A percentile compares a stretch with the other conserved stretches of the same genome.
Evolutionary conservation across 2,329 filamentous ascomycete genomes (phyloP).

Genomic region (Microsporum canis): DNA sequence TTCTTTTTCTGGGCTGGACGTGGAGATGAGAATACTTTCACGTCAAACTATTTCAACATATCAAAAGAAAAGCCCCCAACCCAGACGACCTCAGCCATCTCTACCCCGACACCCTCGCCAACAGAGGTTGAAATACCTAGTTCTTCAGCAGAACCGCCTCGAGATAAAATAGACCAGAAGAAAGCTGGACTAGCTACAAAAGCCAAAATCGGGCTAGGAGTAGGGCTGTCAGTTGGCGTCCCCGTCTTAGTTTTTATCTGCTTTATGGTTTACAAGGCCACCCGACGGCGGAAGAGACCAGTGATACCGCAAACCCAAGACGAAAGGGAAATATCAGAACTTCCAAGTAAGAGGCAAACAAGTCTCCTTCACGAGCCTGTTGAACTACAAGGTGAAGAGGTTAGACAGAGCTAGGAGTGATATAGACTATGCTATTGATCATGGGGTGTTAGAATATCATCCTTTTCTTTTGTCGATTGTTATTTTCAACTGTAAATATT

Average conservation of each 20-base stretch:
- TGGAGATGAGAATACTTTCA: not conserved
- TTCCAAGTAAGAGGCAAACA: not conserved
- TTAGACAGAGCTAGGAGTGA: not conserved
- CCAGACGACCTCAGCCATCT: not conserved
- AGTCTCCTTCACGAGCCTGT: not conserved
- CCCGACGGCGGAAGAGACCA: not conserved
- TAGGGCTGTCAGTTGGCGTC: not conserved
- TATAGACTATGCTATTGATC: not conserved
- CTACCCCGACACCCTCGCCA: not conserved
- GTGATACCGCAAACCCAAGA: not conserved
- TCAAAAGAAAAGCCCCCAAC: not conserved
- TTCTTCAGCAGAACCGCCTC: not conserved
- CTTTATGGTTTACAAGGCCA: not conserved
- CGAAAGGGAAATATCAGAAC: not conserved
- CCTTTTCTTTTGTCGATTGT: too few relatives aligned
- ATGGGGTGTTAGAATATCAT: too few relatives aligned
- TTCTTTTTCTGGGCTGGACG: slow-evolving; percentile 10
- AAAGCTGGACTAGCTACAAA: not conserved
- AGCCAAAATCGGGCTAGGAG: not conserved
- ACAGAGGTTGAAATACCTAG: too few relatives aligned
- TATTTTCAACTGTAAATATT: too few relatives aligned
- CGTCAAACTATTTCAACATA: slow-evolving; percentile 9
- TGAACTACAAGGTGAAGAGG: not conserved
- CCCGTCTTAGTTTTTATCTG: not conserved
- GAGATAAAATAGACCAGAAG: not conserved